Evolutionary conservation across 306 rosid genomes (phyloP).

Genomic region (Pyrus pyrifolia): DNA sequence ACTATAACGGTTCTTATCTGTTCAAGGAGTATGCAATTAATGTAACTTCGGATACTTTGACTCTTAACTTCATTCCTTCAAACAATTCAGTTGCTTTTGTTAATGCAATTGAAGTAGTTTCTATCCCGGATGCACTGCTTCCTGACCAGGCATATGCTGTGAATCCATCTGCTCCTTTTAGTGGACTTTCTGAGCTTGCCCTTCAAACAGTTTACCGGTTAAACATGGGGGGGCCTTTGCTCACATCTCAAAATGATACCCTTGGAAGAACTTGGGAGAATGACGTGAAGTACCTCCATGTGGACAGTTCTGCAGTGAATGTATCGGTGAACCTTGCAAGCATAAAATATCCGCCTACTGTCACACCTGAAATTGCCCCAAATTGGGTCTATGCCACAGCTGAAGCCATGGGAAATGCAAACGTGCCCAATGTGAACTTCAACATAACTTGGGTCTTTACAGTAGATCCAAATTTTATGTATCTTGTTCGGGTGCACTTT

Average conservation of each 20-base stretch:
- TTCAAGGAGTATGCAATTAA: constrained; percentile 79
- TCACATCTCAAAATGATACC: constrained; percentile 73
- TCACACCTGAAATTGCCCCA: constrained; percentile 74
- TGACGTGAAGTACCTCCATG: constrained; percentile 74
- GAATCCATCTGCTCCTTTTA: constrained; percentile 53
- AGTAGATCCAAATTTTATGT: constrained; percentile 61
- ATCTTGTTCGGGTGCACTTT: constrained; percentile 71
- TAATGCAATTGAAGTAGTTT: constrained; percentile 91
- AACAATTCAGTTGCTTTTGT: constrained; percentile 71
- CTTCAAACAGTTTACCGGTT: constrained; percentile 78
- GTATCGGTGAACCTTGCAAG: constrained; percentile 49
- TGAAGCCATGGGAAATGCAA: constrained; percentile 62
- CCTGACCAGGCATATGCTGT: constrained; percentile 68
- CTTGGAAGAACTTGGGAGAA: constrained; percentile 89
- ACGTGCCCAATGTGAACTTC: constrained; percentile 63
- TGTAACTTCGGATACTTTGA: constrained; percentile 56
- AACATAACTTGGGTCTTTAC: constrained; percentile 86
- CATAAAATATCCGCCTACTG: constrained; percentile 44
- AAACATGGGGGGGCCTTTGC: constrained; percentile 80
- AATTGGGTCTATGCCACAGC: constrained; percentile 91
- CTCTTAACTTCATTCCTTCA: constrained; percentile 59
- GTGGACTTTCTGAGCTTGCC: constrained; percentile 58
- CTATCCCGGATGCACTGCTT: constrained; percentile 63
- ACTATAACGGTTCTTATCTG: constrained; percentile 60
- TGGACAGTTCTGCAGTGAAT: constrained; percentile 61